Evolutionary conservation across 2,329 filamentous ascomycete genomes (phyloP), one percentile per base, ranked within the genome.

Genomic region (Bipolaris cookei): DNA sequence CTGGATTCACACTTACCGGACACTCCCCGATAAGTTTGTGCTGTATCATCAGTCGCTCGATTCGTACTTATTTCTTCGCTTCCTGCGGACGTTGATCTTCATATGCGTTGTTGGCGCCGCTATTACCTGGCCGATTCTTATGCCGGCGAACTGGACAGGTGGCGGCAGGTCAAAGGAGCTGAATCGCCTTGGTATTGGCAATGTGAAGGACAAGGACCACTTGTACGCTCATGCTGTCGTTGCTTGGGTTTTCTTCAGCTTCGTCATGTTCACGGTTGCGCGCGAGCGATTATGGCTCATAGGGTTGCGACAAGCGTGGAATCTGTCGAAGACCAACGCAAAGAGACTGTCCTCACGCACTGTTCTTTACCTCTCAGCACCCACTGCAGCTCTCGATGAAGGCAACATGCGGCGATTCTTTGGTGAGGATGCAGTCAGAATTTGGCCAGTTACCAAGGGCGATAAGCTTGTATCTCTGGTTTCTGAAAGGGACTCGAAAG

Each of bases 11-110:
- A 76, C 81, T 0, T 84, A 86, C 67, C 77, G 80, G 51, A 78
- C 79, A 41, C 76, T 87, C 18, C 81, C 84, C 3, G 93, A 98
- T 73, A 87, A 88, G 38, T 92, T 91, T 70, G 86, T 93, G 23
- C 85, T 98, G 20, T 91, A 95, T 70, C 92, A 97, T 79, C 91
- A 94, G 74, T 96, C 92, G 0, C 85, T 99, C 61, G 94, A 99
- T 74, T 90, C 90, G 30, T 98, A 94, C 76, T 87, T 98, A 49
- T 92, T 96, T 75, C 82, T 98, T 25, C 91, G 94, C 34, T 97
- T 94, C 71, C 79, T 98, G 62, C 91, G 92, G 71, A 89, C 95
- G 51, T 81, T 89, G 25, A 86, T 89, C 52, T 83, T 90, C 58
- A 89, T 96, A 64, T 93, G 90, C 77, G 85, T 98, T 43, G 88